Conservation (phyloP, 1,284 basidiomycete species). For the Microbotryum scabiosae region DNA sequence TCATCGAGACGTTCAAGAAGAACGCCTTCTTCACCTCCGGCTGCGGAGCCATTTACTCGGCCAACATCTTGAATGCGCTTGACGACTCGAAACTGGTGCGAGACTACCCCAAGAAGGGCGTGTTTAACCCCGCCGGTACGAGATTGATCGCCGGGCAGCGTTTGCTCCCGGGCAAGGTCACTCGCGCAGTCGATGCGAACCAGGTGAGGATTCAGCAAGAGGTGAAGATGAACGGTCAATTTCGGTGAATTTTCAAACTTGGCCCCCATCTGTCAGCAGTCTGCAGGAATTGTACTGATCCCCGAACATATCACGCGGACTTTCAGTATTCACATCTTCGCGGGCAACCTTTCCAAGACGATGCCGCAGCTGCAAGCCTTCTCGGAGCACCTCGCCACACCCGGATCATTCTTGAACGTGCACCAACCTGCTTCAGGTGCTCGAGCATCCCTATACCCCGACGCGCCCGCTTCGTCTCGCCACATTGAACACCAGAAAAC, state of each 20-base stretch:
- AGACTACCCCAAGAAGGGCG: slow-evolving; percentile 24
- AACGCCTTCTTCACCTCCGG: slow-evolving; percentile 36
- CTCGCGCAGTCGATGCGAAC: slow-evolving; percentile 36
- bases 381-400: slow-evolving; percentile 26
- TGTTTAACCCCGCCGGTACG: slow-evolving; percentile 32
- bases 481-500: slow-evolving; percentile 23
- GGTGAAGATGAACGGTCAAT: slow-evolving; percentile 37
- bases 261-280: not conserved
- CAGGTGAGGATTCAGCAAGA: slow-evolving; percentile 37
- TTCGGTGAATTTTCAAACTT: slow-evolving; percentile 21
- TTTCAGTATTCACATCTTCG: slow-evolving; percentile 30
- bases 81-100: slow-evolving; percentile 32
- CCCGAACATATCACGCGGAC: too few relatives aligned
- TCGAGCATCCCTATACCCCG: slow-evolving; percentile 1
- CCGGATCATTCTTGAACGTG: slow-evolving; percentile 34
- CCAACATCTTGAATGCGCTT: slow-evolving; percentile 33
- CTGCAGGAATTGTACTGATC: not conserved
- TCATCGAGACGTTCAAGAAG: slow-evolving; percentile 37
- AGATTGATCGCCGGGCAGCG: slow-evolving; percentile 32
- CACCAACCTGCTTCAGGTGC: slow-evolving; percentile 31
- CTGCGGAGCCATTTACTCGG: slow-evolving; percentile 36
- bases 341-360: slow-evolving; percentile 23
- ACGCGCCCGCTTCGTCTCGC: slow-evolving; percentile 25
- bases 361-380: slow-evolving; percentile 21
- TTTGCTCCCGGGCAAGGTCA: slow-evolving; percentile 34